Conservation (phyloP, 2,329 filamentous ascomycete genomes). For the Xylogone sp. region DNA sequence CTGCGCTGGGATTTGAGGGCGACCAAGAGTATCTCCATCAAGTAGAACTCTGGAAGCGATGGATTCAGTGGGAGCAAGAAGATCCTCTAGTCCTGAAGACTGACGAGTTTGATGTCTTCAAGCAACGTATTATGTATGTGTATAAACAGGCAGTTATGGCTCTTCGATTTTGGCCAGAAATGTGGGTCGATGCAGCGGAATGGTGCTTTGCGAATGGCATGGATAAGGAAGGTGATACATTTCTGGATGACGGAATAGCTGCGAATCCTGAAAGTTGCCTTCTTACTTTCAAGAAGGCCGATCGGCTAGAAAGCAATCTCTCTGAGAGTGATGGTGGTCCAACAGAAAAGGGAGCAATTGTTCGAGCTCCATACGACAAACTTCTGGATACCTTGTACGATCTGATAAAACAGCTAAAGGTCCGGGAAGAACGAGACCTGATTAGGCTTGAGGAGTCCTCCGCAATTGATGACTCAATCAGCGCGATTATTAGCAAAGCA, state of each 20-base stretch:
- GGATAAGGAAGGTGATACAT: conserved; percentile 58
- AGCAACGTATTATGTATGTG: conserved; percentile 77
- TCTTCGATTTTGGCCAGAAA: conserved; percentile 88
- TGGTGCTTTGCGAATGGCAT: conserved; percentile 83
- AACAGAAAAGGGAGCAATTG: conserved; percentile 56
- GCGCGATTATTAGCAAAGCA: conserved; percentile 39
- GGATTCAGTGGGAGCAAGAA: conserved; percentile 93
- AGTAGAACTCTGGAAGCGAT: conserved; percentile 84
- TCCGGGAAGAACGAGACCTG: conserved; percentile 56
- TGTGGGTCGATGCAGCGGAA: conserved; percentile 93
- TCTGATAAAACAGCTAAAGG: conserved; percentile 70
- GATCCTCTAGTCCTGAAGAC: conserved; percentile 83
- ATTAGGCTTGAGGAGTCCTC: conserved; percentile 50
- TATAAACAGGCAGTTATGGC: conserved; percentile 95
- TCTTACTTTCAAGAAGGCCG: conserved; percentile 83
- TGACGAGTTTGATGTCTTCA: conserved; percentile 73
- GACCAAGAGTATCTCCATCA: conserved; percentile 81
- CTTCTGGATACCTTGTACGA: conserved; percentile 86
- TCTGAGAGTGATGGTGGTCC: conserved; percentile 70
- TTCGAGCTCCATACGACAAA: conserved; percentile 77
- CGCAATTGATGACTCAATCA: conserved; percentile 26
- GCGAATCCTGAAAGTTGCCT: conserved; percentile 94
- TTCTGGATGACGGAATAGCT: conserved; percentile 76
- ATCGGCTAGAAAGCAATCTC: conserved; percentile 77
- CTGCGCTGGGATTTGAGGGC: conserved; percentile 80